Percentiles rank a stretch among this genome's conserved stretches.
Evolutionary conservation across 345 rosid genomes (phyloP).

Genomic region (Eucalyptus leucophloia): DNA sequence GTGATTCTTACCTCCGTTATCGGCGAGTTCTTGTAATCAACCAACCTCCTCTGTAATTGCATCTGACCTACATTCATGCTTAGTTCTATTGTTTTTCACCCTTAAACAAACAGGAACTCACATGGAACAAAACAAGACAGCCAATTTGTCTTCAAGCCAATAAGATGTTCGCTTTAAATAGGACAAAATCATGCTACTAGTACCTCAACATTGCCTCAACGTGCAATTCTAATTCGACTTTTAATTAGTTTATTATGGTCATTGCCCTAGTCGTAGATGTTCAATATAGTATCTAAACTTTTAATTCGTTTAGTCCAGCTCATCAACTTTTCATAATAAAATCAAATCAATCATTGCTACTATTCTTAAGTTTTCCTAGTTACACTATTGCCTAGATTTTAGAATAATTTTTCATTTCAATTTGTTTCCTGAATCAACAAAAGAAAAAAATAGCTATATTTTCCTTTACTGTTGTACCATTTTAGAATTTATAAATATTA

Average conservation of each 20-base stretch:
- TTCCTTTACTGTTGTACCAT: too few relatives aligned
- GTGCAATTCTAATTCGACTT: background rate
- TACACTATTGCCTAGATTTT: background rate
- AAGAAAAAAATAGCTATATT: background rate
- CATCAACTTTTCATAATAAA: background rate
- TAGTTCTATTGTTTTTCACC: background rate
- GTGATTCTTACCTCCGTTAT: slow-evolving; percentile 38
- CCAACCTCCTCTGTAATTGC: slow-evolving; percentile 69
- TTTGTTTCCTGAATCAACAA: background rate
- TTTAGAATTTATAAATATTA: background rate
- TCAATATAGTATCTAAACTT: background rate
- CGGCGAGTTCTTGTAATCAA: slow-evolving; percentile 62
- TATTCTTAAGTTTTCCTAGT: background rate
- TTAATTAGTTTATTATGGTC: background rate
- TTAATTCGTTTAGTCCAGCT: background rate
- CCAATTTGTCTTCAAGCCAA: background rate
- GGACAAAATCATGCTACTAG: background rate
- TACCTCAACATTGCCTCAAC: background rate
- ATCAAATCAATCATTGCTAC: background rate
- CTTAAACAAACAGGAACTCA: background rate
- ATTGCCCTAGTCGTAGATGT: background rate
- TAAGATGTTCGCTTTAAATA: background rate
- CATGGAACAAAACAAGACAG: background rate
- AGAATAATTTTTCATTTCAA: background rate
- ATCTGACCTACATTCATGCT: slow-evolving; percentile 40